Percentiles rank a stretch among this genome's conserved stretches.
Evolutionary conservation across 129 eudicot species (phyloP).

Genomic region (Chrysanthemum makinoi): DNA sequence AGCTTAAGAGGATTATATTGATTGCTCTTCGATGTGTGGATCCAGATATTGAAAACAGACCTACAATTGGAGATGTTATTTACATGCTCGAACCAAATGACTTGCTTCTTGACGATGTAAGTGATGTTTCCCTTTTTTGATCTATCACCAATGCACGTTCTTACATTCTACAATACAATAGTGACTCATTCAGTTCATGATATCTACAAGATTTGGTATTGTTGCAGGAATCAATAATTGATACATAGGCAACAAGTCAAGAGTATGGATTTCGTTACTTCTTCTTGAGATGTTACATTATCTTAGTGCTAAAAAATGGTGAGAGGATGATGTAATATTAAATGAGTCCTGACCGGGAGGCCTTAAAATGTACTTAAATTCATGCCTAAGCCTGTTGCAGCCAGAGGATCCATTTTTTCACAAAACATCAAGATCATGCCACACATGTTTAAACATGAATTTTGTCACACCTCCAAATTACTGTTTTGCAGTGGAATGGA

Average conservation of each 20-base stretch:
- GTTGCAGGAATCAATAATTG: slow-evolving; percentile 18
- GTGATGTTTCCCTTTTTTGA: background rate
- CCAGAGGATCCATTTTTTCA: too few species aligned
- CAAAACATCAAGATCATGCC: too few species aligned
- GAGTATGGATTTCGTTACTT: background rate
- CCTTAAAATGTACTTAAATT: too few species aligned
- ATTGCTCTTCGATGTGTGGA: slow-evolving; percentile 62
- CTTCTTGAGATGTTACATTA: background rate
- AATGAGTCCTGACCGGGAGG: too few species aligned
- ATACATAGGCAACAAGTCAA: background rate
- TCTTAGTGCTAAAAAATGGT: background rate
- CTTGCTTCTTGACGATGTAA: slow-evolving; percentile 51
- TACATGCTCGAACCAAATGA: slow-evolving; percentile 63
- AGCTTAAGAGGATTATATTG: slow-evolving; percentile 41
- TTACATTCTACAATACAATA: background rate
- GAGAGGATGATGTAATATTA: too few species aligned
- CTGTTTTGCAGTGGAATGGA: too few species aligned
- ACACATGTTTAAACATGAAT: too few species aligned
- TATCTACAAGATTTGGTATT: background rate
- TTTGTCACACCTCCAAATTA: too few species aligned
- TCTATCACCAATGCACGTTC: background rate
- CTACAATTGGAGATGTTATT: slow-evolving; percentile 48
- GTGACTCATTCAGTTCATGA: background rate
- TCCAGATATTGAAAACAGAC: slow-evolving; percentile 46
- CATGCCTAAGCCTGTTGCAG: too few species aligned